Conservation (phyloP, 2,329 filamentous ascomycete genomes). For the Endothia cerciana region DNA sequence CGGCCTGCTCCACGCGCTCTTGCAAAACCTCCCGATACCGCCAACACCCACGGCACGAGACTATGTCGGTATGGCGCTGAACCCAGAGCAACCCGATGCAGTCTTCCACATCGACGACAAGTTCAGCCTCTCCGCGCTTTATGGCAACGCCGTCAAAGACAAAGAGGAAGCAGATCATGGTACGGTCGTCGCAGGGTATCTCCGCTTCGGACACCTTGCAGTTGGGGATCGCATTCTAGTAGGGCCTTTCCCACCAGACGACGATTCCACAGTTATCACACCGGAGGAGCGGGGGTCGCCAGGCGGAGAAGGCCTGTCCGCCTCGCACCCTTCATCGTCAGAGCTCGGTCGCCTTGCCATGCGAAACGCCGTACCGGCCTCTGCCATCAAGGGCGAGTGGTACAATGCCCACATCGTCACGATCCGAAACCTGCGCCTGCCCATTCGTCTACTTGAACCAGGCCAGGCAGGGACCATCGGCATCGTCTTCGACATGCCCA, state of each 20-base stretch:
- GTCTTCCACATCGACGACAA: constrained; percentile 92
- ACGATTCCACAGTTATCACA: constrained; percentile 45
- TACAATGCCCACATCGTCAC: constrained; percentile 79
- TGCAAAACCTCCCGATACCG: constrained; percentile 76
- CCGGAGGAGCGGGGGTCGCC: constrained; percentile 53
- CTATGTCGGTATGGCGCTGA: constrained; percentile 57
- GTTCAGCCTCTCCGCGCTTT: constrained; percentile 73
- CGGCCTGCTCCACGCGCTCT: constrained; percentile 77
- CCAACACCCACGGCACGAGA: constrained; percentile 56
- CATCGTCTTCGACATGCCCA: constrained; percentile 60
- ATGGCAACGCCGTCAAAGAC: constrained; percentile 50
- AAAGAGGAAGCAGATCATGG: constrained; percentile 53
- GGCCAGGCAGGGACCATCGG: constrained; percentile 92
- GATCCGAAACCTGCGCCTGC: constrained; percentile 83
- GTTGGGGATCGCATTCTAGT: constrained; percentile 79
- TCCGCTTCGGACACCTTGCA: constrained; percentile 77
- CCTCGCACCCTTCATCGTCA: constrained; percentile 57
- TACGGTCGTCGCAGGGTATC: constrained; percentile 81
- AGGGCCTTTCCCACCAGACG: constrained; percentile 73
- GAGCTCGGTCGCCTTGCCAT: constrained; percentile 58
- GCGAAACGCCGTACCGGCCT: constrained; percentile 56
- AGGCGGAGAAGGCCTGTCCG: constrained; percentile 53
- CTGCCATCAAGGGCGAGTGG: constrained; percentile 70
- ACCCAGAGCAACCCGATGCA: constrained; percentile 62
- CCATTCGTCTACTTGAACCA: constrained; percentile 73